Evolutionary conservation across 306 rosid genomes (phyloP).

Genomic region (Quercus ilex): DNA sequence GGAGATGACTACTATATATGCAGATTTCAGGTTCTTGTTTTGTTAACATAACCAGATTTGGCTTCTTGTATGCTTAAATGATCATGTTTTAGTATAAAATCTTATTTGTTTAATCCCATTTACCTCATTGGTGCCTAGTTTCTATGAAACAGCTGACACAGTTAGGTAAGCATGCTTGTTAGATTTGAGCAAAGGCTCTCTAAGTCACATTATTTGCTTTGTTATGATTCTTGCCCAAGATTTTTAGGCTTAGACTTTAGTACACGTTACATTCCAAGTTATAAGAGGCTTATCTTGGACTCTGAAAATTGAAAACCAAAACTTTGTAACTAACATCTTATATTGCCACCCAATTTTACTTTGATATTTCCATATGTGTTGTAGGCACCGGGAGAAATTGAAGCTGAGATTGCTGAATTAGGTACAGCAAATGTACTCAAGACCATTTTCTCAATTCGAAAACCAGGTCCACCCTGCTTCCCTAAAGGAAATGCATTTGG

Average conservation of each 20-base stretch:
- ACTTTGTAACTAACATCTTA: no score
- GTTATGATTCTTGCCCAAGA: no score
- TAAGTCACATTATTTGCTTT: no score
- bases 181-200: no score
- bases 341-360: not conserved
- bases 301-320: no score
- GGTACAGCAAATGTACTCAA: constrained; percentile 15
- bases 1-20: constrained; percentile 40
- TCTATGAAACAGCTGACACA: no score
- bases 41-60: not conserved
- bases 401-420: constrained; percentile 19
- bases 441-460: constrained; percentile 23
- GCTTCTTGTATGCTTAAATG: not conserved
- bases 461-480: constrained; percentile 32
- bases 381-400: constrained; percentile 23
- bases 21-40: constrained; percentile 34
- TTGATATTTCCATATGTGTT: not conserved
- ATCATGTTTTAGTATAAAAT: not conserved
- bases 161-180: no score
- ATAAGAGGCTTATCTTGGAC: no score
- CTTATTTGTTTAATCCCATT: no score
- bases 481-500: constrained; percentile 23
- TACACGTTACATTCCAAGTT: no score
- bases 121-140: no score
- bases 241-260: no score